Base-by-base conservation (phyloP, 2,329 filamentous ascomycete genomes). In the Colletotrichum cereale region DNA sequence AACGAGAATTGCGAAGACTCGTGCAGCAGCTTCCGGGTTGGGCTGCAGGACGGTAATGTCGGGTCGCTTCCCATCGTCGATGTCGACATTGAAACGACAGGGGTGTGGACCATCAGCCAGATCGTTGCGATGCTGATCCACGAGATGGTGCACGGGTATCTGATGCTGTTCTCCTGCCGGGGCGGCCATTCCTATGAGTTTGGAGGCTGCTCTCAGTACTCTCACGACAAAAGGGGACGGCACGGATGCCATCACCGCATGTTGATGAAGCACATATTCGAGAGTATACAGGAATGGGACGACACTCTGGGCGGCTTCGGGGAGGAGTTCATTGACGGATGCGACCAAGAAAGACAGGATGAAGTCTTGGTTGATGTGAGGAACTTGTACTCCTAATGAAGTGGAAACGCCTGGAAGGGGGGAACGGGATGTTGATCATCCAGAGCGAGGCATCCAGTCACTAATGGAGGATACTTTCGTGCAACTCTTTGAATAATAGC, bases 41-140 rank as follows among this genome's bases (percentile, higher is more conserved):
- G 10, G 6, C 12, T 36, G 36, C 48, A 16, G 21, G n/a, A 38
- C 26, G 50, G 18, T 10, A 7, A 14, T 3, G 18, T 36, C n/a
- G 38, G 38, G 1, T 56, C 62, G 16, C 38, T 44, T 2, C 62
- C 62, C 21, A 5, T 44, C 36, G 62, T 64, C 16, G 26, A 56
- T 1, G 10, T 64, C 16, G 62, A 64, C 50, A 53, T 64, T 24
- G 62, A 64, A 7, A 34, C 62, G 18, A 26, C 36, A 29, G 50
- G 38, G 12, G 31, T 2, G 14, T 56, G 14, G 80, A 82, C 55
- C 73, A 76, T 71, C 40, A 12, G 56, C 24, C 77, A 77, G 47
- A 78, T 82, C 24, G 72, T 82, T n/a, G 74, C 78, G 70, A 67
- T 73, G 38, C 69, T 82, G 2, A 73, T 81, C 4, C 72, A 75